Evolutionary conservation across 345 rosid genomes (phyloP).

Genomic region (Corymbia maculata): DNA sequence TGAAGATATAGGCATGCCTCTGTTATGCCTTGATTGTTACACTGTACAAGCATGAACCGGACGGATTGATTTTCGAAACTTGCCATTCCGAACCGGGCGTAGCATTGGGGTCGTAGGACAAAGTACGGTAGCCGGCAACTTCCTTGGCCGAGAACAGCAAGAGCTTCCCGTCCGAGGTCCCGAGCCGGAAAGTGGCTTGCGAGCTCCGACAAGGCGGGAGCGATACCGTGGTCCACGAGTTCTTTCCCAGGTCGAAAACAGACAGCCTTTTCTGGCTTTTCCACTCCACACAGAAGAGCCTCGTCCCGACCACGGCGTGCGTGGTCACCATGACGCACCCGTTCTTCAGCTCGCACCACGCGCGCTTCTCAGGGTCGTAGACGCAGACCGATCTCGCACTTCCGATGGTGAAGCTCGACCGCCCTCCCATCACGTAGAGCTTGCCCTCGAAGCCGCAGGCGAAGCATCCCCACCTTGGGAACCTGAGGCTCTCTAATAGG

Average conservation of each 20-base stretch:
- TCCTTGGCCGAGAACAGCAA: slow-evolving; percentile 53
- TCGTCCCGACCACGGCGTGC: slow-evolving; percentile 65
- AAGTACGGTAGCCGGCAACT: slow-evolving; percentile 37
- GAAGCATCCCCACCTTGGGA: slow-evolving; percentile 86
- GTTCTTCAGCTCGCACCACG: slow-evolving; percentile 75
- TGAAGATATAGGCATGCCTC: background rate
- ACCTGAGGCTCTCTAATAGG: slow-evolving; percentile 56
- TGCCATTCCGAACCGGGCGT: slow-evolving; percentile 65
- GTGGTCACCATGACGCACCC: slow-evolving; percentile 95
- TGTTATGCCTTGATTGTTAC: slow-evolving; percentile 68
- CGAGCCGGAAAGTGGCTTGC: slow-evolving; percentile 55
- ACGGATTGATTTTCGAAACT: slow-evolving; percentile 53
- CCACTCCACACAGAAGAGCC: slow-evolving; percentile 90
- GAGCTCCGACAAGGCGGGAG: slow-evolving; percentile 75
- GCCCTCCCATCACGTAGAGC: slow-evolving; percentile 89
- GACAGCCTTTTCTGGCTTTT: slow-evolving; percentile 75
- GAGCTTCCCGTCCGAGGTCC: slow-evolving; percentile 68
- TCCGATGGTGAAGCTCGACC: slow-evolving; percentile 90
- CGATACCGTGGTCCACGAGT: slow-evolving; percentile 66
- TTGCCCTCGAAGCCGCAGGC: slow-evolving; percentile 71
- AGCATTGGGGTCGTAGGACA: slow-evolving; percentile 71
- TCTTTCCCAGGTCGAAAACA: slow-evolving; percentile 50
- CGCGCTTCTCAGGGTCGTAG: slow-evolving; percentile 49
- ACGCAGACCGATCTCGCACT: slow-evolving; percentile 69
- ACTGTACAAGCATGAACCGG: slow-evolving; percentile 61